phyloP scores from a whole-genome alignment of 805 yeast genomes.

The Ogataea trehalophila region DNA sequence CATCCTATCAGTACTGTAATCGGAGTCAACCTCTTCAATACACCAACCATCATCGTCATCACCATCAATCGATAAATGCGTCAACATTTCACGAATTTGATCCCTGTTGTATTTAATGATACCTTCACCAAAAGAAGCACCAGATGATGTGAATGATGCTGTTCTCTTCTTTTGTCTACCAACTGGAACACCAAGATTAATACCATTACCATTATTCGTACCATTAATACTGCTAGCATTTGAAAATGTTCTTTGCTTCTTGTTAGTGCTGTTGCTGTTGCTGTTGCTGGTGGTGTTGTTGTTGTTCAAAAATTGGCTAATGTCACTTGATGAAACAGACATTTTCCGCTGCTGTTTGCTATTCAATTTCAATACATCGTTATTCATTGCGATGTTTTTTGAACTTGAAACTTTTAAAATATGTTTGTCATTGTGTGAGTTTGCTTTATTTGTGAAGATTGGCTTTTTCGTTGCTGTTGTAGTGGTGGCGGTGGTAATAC shows the following conservation, averaged over 20 bases:
- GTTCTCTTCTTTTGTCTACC: constrained; percentile 7
- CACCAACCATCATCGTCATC: constrained; percentile 7
- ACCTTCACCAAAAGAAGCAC: constrained; percentile 33
- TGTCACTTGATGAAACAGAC: too few relatives aligned
- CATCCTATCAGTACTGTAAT: not conserved
- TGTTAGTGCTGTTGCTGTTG: too few relatives aligned
- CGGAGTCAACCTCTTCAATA: constrained; percentile 5
- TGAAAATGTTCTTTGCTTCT: not conserved
- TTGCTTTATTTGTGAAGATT: constrained; percentile 13
- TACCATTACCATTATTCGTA: not conserved
- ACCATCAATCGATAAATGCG: constrained; percentile 17
- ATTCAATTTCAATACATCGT: too few relatives aligned
- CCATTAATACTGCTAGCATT: not conserved
- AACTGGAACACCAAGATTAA: not conserved
- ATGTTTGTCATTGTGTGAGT: constrained; percentile 12
- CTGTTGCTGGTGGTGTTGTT: too few relatives aligned
- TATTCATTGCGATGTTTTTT: constrained; percentile 5
- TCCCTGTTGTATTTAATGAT: constrained; percentile 30
- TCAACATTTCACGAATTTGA: constrained; percentile 31
- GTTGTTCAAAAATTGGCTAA: too few relatives aligned
- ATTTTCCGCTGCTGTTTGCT: too few relatives aligned
- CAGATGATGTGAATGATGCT: constrained; percentile 32
- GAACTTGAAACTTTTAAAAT: constrained; percentile 19
- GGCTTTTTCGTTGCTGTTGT: constrained; percentile 14
- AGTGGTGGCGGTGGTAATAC: not conserved